These are phyloP conservation scores for Fomitiporia mediterranea DNA, from an alignment of 1,284 basidiomycete species.

Conservation along the genomic window DNA sequence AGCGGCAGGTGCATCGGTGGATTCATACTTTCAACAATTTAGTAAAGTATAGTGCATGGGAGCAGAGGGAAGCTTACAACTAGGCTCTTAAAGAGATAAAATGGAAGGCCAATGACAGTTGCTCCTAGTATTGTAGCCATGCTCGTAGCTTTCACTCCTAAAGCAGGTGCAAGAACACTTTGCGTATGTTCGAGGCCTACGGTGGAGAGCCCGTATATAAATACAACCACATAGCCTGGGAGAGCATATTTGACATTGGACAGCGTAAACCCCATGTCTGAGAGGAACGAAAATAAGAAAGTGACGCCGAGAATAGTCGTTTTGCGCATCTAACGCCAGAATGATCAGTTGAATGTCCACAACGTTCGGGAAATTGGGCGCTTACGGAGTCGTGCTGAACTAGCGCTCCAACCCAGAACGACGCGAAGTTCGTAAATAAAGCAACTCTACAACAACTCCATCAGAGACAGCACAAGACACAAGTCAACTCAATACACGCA, in stretches of 20 bases:
- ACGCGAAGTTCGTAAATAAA: slow-evolving; percentile 61
- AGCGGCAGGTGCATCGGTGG: slow-evolving; percentile 37
- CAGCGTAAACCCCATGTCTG: slow-evolving; percentile 49
- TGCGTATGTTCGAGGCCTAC: slow-evolving; percentile 59
- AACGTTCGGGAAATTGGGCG: slow-evolving; percentile 10
- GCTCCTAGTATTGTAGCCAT: slow-evolving; percentile 58
- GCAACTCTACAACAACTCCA: slow-evolving; percentile 53
- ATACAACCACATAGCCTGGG: slow-evolving; percentile 61
- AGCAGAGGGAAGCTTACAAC: slow-evolving; percentile 40
- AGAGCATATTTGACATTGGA: slow-evolving; percentile 40
- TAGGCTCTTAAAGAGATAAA: slow-evolving; percentile 55
- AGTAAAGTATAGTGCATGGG: slow-evolving; percentile 13
- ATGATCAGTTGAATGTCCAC: background rate
- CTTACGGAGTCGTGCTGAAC: slow-evolving; percentile 45
- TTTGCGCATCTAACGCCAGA: slow-evolving; percentile 18
- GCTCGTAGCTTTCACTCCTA: slow-evolving; percentile 48
- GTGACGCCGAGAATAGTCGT: slow-evolving; percentile 37
- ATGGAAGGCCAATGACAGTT: slow-evolving; percentile 53
- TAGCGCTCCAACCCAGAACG: slow-evolving; percentile 55
- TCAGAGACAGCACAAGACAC: background rate
- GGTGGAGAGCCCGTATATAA: slow-evolving; percentile 53
- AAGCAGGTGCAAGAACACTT: slow-evolving; percentile 48
- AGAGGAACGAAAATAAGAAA: slow-evolving; percentile 44
- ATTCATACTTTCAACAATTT: slow-evolving; percentile 31
- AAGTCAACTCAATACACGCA: slow-evolving; percentile 29